Evolutionary conservation across 108 stramenopile species (phyloP).

Genomic region (Skeletonema grethae): DNA sequence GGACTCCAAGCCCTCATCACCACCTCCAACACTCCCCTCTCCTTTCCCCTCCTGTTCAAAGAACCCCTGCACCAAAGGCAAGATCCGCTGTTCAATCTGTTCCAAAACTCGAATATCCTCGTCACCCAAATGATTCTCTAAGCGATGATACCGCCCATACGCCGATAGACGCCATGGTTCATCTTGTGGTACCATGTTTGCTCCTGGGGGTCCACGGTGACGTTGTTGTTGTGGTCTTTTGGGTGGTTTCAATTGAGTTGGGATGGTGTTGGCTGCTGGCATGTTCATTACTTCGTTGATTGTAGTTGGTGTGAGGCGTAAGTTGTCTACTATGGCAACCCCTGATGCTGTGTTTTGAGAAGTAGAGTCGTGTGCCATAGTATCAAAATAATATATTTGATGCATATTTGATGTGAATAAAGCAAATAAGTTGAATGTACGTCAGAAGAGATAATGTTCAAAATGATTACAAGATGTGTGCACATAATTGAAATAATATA

Average conservation of each 20-base stretch:
- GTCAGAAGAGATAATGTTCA: neutral
- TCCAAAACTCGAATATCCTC: slow-evolving; percentile 10
- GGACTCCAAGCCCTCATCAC: neutral
- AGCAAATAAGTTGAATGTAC: neutral
- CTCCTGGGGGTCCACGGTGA: neutral
- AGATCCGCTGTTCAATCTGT: slow-evolving; percentile 9
- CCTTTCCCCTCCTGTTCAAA: neutral
- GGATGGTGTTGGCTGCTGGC: neutral
- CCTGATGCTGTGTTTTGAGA: neutral
- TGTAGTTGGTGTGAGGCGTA: neutral
- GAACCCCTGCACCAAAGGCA: slow-evolving; percentile 12
- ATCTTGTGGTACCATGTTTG: neutral
- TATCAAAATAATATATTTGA: too few species aligned
- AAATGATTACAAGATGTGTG: neutral
- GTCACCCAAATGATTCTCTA: slow-evolving; percentile 13
- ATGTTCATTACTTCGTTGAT: neutral
- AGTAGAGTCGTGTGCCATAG: neutral
- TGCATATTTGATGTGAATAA: too few species aligned
- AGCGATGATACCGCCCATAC: slow-evolving; percentile 13
- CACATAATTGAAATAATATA: too few species aligned
- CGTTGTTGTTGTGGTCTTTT: neutral
- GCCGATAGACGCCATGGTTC: slow-evolving; percentile 16
- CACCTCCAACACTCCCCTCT: neutral
- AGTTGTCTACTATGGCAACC: neutral
- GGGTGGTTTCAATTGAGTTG: neutral